Base-by-base conservation (phyloP, 2,329 filamentous ascomycete species). In the Exutisphaerella laricina region DNA sequence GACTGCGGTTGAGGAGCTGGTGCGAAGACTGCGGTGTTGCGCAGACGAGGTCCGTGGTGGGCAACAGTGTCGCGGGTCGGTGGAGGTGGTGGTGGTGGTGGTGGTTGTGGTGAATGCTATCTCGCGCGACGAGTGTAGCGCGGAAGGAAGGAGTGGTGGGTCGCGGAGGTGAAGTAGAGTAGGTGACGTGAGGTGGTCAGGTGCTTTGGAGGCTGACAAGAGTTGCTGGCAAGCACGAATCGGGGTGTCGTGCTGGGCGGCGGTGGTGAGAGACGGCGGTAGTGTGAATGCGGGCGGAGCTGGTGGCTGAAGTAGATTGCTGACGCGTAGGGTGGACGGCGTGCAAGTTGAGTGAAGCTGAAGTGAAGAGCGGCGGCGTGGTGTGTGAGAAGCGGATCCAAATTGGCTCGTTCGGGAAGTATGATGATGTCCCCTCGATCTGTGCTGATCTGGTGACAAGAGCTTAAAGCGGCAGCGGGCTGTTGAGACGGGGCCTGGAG, bases 1-100 rank as follows among this genome's bases (percentile, higher is more conserved):
- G 65, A 54, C 60, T 65, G 58, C 45, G 58, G 60, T 67, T 70
- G 60, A 73, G 67, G 50, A 70, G 66, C 52, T 66, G 66, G 58
- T 67, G 69, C 53, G 64, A 60, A 57, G 62, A 67, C 58, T 57
- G 59, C 48, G 58, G 55, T 48, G 62, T 57, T 53, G 59, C 58
- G 58, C 60, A 62, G 63, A 66, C 66, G 61, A 67, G 66, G 69
- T 72, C 73, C 74, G 76, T 78, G 63, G 66, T 78, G 75, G 74
- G 73, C 66, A 52, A 47, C 34, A 33, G 26, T 33, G 22, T 29
- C 26, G 36, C 16, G 39, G 33, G 16, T 35, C 16, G 73, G 77
- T 78, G 63, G 66, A 77, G 75, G 75, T 73, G 66, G 53, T 49
- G 34, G 36, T 17, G 39, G 17, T 29, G 32, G 37, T 22, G 34